A percentile compares a stretch with the other conserved stretches of the same genome.
These are phyloP conservation scores for Biscogniauxia mediterranea DNA, from an alignment of 2,329 filamentous ascomycete genomes.

Conservation along the genomic window DNA sequence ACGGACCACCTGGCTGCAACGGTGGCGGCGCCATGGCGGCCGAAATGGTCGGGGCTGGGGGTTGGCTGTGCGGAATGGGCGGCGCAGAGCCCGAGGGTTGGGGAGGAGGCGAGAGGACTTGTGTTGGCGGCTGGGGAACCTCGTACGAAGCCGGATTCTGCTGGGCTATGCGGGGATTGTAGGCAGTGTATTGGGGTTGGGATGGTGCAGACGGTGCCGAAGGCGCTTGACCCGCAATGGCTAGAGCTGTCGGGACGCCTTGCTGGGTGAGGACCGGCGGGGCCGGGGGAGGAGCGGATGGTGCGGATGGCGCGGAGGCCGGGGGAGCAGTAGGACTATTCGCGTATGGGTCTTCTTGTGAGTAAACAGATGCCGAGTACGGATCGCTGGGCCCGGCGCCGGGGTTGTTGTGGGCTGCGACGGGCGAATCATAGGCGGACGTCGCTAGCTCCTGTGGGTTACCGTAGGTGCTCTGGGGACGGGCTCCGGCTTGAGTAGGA, in stretches of 20 bases:
- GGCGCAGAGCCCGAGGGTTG: conserved; percentile 40
- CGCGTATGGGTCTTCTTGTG: conserved; percentile 45
- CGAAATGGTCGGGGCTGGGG: conserved; percentile 9
- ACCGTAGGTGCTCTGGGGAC: conserved; percentile 66
- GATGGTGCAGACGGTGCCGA: conserved; percentile 37
- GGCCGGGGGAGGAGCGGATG: conserved; percentile 30
- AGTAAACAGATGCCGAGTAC: conserved; percentile 48
- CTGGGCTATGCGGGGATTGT: conserved; percentile 25
- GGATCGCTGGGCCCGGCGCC: conserved; percentile 37
- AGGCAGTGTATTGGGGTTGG: conserved; percentile 39
- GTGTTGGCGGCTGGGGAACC: conserved; percentile 17
- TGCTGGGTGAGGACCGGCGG: conserved; percentile 20
- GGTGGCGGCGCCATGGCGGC: conserved; percentile 41
- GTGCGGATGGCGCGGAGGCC: conserved; percentile 29
- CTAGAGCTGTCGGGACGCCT: conserved; percentile 26
- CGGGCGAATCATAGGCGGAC: conserved; percentile 73
- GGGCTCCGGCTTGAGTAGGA: conserved; percentile 45
- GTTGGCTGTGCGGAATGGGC: conserved; percentile 39
- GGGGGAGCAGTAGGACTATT: conserved; percentile 28
- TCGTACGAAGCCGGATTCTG: conserved; percentile 31
- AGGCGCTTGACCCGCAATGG: conserved; percentile 25
- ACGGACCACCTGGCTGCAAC: conserved; percentile 43
- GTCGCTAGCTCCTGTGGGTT: conserved; percentile 76
- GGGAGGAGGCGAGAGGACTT: conserved; percentile 26
- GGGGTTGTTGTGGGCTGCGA: conserved; percentile 49